Evolutionary conservation across 2,329 filamentous ascomycete genomes (phyloP), one percentile per base, ranked within the genome.

Genomic region (Plectosphaerella sp.): DNA sequence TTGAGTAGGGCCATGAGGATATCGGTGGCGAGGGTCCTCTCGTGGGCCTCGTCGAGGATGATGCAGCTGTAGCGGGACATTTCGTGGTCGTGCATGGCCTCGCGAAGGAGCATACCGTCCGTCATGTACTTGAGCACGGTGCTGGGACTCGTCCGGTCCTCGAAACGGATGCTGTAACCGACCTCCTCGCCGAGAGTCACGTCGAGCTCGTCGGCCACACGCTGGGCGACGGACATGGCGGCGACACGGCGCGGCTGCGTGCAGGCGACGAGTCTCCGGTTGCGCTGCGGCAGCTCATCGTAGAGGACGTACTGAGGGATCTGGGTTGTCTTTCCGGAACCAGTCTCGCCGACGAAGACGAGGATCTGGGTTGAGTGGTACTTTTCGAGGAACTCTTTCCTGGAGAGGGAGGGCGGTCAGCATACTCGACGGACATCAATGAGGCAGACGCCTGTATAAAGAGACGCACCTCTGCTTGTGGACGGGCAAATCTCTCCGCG

Each of bases 41-140:
- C 94, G 84, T 99, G 94, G 51, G 95, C 94, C 71, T 99, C 94
- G 70, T 99, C 94, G 56, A 99, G 87, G 71, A 99, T 97, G 67
- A 99, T 97, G 64, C 90, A 95, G 77, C 91, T 94, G 74, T 99
- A 99, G 51, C 92, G 88, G 48, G 82, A 87, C 73, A 99, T 83
- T 61, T 95, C 83, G 65, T 92, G 89, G 69, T 99, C 94, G 71
- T 97, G 87, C 86, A 99, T 96, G 52, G 94, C 92, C 73, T 99
- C 94, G 64, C 94, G 80, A 64, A 97, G 79, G 63, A 99, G 84
- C 88, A 99, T 97, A 83, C 95, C 95, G 66, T 99, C 94, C 45
- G 95, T 99, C 94, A 99, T 99, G 78, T 99, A 99, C 77, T 99
- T 99, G 67, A 99, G 83, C 55, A 95, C 83, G 2, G 94, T 99